Evolutionary conservation across 345 rosid species (phyloP), one percentile per base, ranked within the genome.

Genomic region (Populus euphratica): DNA sequence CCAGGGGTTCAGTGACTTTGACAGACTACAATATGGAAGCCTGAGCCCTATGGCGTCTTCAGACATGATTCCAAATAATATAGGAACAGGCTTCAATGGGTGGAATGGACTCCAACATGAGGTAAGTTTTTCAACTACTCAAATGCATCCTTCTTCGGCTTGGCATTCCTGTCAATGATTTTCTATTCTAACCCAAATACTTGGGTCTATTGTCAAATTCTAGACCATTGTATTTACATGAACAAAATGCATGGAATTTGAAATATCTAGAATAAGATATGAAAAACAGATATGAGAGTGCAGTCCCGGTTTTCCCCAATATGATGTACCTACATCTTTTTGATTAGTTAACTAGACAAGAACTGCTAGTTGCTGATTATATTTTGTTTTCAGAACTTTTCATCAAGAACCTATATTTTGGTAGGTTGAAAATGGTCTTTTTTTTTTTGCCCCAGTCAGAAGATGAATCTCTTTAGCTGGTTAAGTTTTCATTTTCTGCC

Each of bases 21-120:
- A 94, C 83, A 77, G 97, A 79, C 76, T 91, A 83, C 79, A 93
- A 76, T 90, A 88, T 76, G 88, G 98, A 85, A 94, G 94, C 82
- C 93, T 94, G n/a, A 91, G 95, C 86, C 97, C 95, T 73, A 92
- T 94, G 98, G 97, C 95, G 78, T 91, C 95, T 85, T 92, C 97
- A 76, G 91, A 86, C 81, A 88, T 86, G 31, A 83, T 92, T 76
- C 85, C 96, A 47, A 91, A 88, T 81, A 86, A 81, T 82, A 76
- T 88, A 21, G 91, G 92, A 75, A 78, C 87, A 41, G 87, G 90
- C 68, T 79, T 92, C 80, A 83, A 89, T 69, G 89, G 91, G 76
- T 92, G 94, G 98, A 94, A 88, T 85, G 88, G 91, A 72, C 85
- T 87, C 77, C 89, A 89, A 36, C 88, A 84, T 69, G 98, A 90